These are phyloP conservation scores for Phanerochaete carnosa DNA, from an alignment of 768 basidiomycete genomes.

Conservation along the genomic window DNA sequence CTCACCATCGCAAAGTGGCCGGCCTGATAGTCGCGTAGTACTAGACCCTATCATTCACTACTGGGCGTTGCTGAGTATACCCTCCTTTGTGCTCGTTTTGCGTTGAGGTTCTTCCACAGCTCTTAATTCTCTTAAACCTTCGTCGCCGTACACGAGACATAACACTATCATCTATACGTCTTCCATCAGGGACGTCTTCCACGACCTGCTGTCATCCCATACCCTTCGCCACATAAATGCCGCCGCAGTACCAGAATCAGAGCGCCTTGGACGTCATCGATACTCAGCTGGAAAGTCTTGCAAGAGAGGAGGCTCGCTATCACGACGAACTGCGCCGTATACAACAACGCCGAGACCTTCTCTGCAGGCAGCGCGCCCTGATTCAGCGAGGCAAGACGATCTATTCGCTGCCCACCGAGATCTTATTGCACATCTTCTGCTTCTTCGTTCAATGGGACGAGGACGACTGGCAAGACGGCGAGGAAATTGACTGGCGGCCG, in stretches of 20 bases:
- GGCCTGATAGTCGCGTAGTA: not conserved
- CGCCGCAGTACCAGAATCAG: not conserved
- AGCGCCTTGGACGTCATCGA: not conserved
- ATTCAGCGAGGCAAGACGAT: conserved; percentile 1
- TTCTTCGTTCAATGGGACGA: not conserved
- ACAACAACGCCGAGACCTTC: not conserved
- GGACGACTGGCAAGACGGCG: conserved; percentile 4
- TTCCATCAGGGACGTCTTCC: not conserved
- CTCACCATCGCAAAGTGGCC: not conserved
- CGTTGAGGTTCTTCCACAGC: not conserved
- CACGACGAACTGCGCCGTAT: not conserved
- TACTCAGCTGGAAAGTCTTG: not conserved
- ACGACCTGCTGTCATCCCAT: not conserved
- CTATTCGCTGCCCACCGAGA: conserved; percentile 5
- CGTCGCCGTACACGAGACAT: not conserved
- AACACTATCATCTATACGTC: not conserved
- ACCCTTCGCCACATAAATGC: not conserved
- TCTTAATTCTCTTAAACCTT: not conserved
- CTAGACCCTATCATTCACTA: not conserved
- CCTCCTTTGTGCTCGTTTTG: not conserved
- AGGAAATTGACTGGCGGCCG: conserved; percentile 26
- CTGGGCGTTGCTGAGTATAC: not conserved
- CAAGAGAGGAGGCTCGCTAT: not conserved
- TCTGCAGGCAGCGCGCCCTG: not conserved
- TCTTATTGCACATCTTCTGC: conserved; percentile 8